phyloP scores from a whole-genome alignment of 306 rosid genomes.

The Lathyrus sativus region DNA sequence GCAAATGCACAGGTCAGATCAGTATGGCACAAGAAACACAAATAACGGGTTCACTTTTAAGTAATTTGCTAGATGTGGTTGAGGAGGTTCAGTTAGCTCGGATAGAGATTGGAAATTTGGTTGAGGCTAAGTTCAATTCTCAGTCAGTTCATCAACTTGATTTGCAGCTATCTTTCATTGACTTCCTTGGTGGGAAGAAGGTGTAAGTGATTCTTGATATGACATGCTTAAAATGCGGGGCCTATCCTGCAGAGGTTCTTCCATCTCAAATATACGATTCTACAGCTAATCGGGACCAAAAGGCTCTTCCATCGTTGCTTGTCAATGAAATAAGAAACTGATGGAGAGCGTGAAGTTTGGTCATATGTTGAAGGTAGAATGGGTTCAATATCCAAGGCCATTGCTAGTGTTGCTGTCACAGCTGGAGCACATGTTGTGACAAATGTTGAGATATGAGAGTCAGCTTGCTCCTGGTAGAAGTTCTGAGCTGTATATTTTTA shows the following conservation, averaged over 20 bases:
- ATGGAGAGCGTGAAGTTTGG: no score
- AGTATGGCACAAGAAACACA: conserved; percentile 68
- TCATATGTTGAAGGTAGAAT: no score
- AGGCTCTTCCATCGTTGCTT: conserved; percentile 45
- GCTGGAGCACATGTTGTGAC: no score
- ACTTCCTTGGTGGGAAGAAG: conserved; percentile 56
- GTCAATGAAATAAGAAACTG: conserved; percentile 50
- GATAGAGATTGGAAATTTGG: conserved; percentile 65
- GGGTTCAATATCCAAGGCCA: no score
- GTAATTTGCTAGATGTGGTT: conserved; percentile 75
- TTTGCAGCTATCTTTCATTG: conserved; percentile 68
- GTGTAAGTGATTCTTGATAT: conserved; percentile 61
- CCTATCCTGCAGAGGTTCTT: conserved; percentile 72
- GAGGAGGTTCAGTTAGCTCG: conserved; percentile 74
- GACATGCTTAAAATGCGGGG: conserved; percentile 78
- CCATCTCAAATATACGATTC: conserved; percentile 55
- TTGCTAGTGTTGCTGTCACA: no score
- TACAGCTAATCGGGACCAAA: conserved; percentile 27
- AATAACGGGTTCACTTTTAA: conserved; percentile 63
- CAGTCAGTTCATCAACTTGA: conserved; percentile 68
- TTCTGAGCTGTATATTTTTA: no score
- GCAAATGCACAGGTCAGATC: conserved; percentile 52
- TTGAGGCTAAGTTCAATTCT: conserved; percentile 60
- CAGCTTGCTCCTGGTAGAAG: no score
- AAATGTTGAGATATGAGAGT: no score